A percentile compares a stretch with the other conserved stretches of the same genome.
Conservation (phyloP, 495 filamentous ascomycete species). For the Xylaria bambusicola region DNA sequence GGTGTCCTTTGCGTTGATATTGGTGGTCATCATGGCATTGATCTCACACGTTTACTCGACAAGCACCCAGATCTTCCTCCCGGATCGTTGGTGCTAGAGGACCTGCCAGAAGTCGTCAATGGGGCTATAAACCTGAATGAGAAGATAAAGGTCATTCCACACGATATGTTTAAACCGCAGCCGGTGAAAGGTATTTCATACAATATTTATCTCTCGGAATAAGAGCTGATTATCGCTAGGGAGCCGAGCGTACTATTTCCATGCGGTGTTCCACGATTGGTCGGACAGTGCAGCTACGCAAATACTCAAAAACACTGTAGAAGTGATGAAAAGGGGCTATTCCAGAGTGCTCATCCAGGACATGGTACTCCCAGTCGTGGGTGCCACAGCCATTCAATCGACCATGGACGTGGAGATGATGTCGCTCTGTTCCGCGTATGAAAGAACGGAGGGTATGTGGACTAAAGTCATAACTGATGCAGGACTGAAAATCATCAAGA, state of each 20-base stretch:
- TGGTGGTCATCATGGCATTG: conserved; percentile 44
- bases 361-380: conserved; percentile 30
- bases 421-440: conserved; percentile 35
- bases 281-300: conserved; percentile 29
- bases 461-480: conserved; percentile 37
- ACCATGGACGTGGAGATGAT: conserved; percentile 53
- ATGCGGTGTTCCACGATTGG: conserved; percentile 50
- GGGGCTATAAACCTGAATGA: conserved; percentile 19
- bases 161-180: conserved; percentile 40
- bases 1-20: conserved; percentile 40
- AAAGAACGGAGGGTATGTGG: conserved; percentile 47
- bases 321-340: conserved; percentile 31
- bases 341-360: conserved; percentile 31
- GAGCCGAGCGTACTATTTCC: conserved; percentile 46
- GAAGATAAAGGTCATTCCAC: conserved; percentile 33
- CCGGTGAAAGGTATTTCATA: conserved; percentile 27
- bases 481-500: conserved; percentile 45
- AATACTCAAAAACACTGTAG: conserved; percentile 23
- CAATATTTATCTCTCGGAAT: conserved; percentile 19
- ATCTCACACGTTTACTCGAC: conserved; percentile 33
- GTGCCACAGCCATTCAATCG: conserved; percentile 31
- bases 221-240: conserved; percentile 28
- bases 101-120: conserved; percentile 37
- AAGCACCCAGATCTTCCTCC: conserved; percentile 36
- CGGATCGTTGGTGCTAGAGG: conserved; percentile 44